Percentiles rank a stretch among this genome's conserved stretches.
Evolutionary conservation across 2,329 filamentous ascomycete genomes (phyloP).

Genomic region (Corynespora cassiicola): DNA sequence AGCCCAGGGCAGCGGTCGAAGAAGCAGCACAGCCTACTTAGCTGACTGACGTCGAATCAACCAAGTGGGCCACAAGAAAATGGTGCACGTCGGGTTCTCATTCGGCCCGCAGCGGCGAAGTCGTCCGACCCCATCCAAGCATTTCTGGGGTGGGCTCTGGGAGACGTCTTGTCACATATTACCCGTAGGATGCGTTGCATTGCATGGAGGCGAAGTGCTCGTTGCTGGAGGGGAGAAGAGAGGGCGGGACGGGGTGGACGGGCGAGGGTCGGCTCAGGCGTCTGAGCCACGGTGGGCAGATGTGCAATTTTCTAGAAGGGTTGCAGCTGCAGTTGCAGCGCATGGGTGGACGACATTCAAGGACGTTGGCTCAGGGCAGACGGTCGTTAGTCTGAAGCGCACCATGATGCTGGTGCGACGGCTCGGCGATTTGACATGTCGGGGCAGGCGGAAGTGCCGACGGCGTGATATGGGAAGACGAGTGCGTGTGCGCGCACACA

Average conservation of each 20-base stretch:
- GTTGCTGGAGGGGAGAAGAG: too few species aligned
- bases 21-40: background rate
- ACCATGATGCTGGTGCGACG: constrained; percentile 33
- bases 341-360: constrained; percentile 30
- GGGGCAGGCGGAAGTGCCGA: constrained; percentile 7
- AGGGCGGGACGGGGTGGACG: too few species aligned
- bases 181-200: constrained; percentile 39
- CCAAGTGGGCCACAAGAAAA: constrained; percentile 8
- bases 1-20: background rate
- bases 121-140: constrained; percentile 6
- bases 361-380: constrained; percentile 10
- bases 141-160: constrained; percentile 10
- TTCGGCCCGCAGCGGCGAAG: constrained; percentile 10
- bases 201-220: too few species aligned
- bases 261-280: constrained; percentile 8
- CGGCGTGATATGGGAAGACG: constrained; percentile 11
- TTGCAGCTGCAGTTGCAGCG: constrained; percentile 37
- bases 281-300: constrained; percentile 26
- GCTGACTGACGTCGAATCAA: constrained; percentile 19
- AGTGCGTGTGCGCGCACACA: too few species aligned
- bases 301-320: constrained; percentile 36
- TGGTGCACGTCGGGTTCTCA: constrained; percentile 12
- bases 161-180: constrained; percentile 9
- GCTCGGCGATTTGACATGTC: constrained; percentile 6
- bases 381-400: constrained; percentile 19